A percentile compares a stretch with the other conserved stretches of the same genome.
phyloP scores from a whole-genome alignment of 2,329 filamentous ascomycete genomes.

The Calonectria crousiana region DNA sequence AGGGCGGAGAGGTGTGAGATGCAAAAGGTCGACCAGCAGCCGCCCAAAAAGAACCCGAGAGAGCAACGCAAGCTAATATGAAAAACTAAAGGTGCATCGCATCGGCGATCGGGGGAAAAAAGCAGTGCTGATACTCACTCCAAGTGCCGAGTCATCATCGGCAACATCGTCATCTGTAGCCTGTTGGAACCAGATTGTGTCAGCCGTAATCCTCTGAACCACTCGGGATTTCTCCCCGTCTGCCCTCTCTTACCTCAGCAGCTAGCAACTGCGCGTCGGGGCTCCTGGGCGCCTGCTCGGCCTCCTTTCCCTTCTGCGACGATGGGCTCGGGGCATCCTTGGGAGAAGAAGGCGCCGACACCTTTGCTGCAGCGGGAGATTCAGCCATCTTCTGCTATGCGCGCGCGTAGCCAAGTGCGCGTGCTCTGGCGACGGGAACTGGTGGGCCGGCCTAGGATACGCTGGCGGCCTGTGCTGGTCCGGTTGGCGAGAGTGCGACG shows the following conservation, averaged over 20 bases:
- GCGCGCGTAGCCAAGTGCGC: background rate
- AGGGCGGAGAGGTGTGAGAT: background rate
- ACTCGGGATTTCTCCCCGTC: background rate
- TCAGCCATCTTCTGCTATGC: background rate
- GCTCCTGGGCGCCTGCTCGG: background rate
- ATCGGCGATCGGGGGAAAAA: background rate
- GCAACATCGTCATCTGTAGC: constrained; percentile 10
- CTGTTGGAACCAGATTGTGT: background rate
- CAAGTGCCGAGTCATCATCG: constrained; percentile 41
- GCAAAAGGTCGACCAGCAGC: background rate
- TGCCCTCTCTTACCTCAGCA: constrained; percentile 29
- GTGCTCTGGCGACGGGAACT: background rate
- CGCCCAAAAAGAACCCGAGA: background rate
- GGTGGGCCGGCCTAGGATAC: background rate
- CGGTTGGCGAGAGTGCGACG: background rate
- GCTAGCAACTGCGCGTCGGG: constrained; percentile 23
- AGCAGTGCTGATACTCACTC: constrained; percentile 25
- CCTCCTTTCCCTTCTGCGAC: constrained; percentile 9
- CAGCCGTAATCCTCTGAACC: background rate
- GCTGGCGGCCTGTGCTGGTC: background rate
- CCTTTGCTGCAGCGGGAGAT: background rate
- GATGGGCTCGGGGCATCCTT: constrained; percentile 1
- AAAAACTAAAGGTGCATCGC: background rate
- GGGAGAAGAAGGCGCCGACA: background rate
- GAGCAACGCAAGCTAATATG: background rate